Evolutionary conservation across 2,329 filamentous ascomycete genomes (phyloP), one percentile per base, ranked within the genome.

Genomic region (Hortaea werneckii): DNA sequence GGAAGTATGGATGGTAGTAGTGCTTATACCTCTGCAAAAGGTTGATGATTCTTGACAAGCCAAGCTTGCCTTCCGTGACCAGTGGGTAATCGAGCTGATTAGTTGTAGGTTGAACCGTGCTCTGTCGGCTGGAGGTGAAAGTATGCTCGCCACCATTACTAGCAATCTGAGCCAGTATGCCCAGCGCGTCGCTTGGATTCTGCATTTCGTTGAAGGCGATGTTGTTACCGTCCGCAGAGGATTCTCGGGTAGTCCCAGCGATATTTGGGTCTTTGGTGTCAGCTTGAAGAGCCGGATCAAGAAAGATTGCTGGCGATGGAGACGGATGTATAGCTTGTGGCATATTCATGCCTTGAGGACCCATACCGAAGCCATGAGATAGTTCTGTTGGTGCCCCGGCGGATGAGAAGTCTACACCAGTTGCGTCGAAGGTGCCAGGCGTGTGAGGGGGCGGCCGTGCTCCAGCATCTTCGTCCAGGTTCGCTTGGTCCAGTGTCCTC

Each of bases 1-100:
- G 82, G 46, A 84, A 83, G 65, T 81, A 85, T 0, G 79, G 78
- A 55, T 86, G 82, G 53, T 82, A 85, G 50, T 79, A 73, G 47
- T 79, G 69, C 45, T 77, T 77, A 54, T 82, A 85, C 28, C 79
- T 78, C 35, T 67, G 63, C 12, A 79, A 67, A 37, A 79, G 65
- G 51, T 73, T 67, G 51, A 71, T 73, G 32, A 79, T 66, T 12
- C 71, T 73, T 10, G 69, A 67, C 20, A 67, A 53, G 0, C 65
- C 65, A 6, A 73, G 59, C 5, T 61, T 56, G 5, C 69, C 69
- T 13, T 66, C 60, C 32, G 66, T 62, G 6, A 72, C 56, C 29
- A 71, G 59, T 2, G 48, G 65, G 58, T 66, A 77, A 67, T 61
- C 70, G 56, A 59, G 42, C 37, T 27, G 44, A 44, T 9, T 44